Evolutionary conservation across 805 yeast species (phyloP).

Genomic region (Saccharomyces mikatae): DNA sequence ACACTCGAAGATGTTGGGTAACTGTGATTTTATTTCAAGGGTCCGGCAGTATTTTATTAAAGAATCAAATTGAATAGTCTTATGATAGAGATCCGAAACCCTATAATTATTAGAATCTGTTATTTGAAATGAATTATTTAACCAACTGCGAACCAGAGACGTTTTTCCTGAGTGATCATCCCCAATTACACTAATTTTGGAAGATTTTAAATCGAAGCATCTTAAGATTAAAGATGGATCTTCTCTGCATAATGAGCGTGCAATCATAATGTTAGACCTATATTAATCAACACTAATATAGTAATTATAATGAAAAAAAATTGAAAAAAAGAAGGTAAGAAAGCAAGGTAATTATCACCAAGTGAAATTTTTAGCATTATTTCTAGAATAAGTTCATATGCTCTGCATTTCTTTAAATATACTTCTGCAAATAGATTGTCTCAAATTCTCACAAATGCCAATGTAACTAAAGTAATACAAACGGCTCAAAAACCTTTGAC

Average conservation of each 20-base stretch:
- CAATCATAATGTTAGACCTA: conserved; percentile 3
- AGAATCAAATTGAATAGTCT: conserved; percentile 1
- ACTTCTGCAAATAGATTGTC: too few relatives aligned
- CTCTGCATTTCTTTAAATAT: neutral
- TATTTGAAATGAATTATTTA: conserved; percentile 5
- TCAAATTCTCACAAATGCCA: too few relatives aligned
- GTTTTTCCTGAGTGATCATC: conserved; percentile 21
- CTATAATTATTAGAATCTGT: neutral
- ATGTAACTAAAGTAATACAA: too few relatives aligned
- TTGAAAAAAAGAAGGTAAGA: neutral
- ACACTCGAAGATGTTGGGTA: too few relatives aligned
- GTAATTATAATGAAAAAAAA: too few relatives aligned
- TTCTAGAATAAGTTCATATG: neutral
- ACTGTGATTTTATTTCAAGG: neutral
- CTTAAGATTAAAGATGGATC: conserved; percentile 9
- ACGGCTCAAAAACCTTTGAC: neutral
- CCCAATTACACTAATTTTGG: conserved; percentile 23
- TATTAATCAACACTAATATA: too few relatives aligned
- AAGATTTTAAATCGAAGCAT: conserved; percentile 12
- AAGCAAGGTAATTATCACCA: neutral
- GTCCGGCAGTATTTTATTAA: neutral
- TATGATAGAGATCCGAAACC: conserved; percentile 14
- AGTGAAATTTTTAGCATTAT: too few relatives aligned
- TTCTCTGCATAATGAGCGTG: conserved; percentile 7
- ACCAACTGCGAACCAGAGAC: conserved; percentile 18